Evolutionary conservation across 2,329 filamentous ascomycete species (phyloP).

Genomic region (Purpureocillium takamizusanense): DNA sequence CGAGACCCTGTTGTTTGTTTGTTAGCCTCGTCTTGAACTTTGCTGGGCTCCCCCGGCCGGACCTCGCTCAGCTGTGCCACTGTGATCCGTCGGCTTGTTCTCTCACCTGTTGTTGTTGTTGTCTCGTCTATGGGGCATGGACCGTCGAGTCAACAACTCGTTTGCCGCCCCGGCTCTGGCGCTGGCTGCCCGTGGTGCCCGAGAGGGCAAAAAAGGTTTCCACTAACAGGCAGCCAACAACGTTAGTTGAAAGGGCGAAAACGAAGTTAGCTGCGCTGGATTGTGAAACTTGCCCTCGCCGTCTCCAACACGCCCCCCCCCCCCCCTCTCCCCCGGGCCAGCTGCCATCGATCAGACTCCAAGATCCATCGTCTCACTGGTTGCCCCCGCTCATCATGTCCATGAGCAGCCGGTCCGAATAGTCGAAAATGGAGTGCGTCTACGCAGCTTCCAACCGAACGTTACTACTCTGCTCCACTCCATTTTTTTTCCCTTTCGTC

Average conservation of each 20-base stretch:
- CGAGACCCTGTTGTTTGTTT: neutral
- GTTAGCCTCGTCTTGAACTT: neutral
- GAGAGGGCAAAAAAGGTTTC: neutral
- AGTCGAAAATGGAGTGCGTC: too few relatives aligned
- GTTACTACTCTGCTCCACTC: neutral
- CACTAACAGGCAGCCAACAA: neutral
- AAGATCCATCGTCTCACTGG: too few relatives aligned
- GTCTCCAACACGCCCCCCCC: too few relatives aligned
- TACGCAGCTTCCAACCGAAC: neutral
- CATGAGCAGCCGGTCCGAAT: too few relatives aligned
- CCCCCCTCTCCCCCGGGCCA: too few relatives aligned
- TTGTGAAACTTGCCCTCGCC: too few relatives aligned
- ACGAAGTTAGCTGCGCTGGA: too few relatives aligned
- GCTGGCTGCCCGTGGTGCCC: too few relatives aligned
- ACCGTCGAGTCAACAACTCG: neutral
- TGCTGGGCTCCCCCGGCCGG: neutral
- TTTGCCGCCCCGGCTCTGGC: neutral
- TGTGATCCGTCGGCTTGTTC: slow-evolving; percentile 8
- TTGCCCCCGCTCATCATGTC: too few relatives aligned
- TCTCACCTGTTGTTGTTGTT: slow-evolving; percentile 4
- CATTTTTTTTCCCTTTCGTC: neutral
- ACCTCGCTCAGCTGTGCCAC: slow-evolving; percentile 1
- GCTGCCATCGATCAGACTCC: too few relatives aligned
- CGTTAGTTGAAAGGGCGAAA: neutral
- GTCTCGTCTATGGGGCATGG: neutral